A percentile compares a stretch with the other conserved stretches of the same genome.
Conservation (phyloP, 768 basidiomycete genomes). For the Rhizopogon vesiculosus region DNA sequence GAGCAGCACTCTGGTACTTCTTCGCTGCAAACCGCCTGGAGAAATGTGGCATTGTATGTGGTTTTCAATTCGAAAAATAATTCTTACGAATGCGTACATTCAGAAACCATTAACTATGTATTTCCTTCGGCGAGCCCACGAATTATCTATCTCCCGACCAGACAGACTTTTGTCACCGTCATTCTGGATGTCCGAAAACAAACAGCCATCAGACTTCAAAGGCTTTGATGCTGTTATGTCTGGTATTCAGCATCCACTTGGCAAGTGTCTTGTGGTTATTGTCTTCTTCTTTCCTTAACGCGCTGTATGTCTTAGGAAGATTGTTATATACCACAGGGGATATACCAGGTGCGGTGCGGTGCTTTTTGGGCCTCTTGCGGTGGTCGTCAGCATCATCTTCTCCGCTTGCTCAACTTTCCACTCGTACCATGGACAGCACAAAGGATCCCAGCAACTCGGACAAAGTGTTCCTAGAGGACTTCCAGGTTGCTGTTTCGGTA, state of each 20-base stretch:
- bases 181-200: conserved; percentile 73
- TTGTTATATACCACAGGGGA: conserved; percentile 90
- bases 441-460: conserved; percentile 40
- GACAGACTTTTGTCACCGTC: conserved; percentile 67
- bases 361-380: conserved; percentile 72
- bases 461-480: conserved; percentile 81
- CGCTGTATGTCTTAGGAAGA: conserved; percentile 49
- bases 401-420: conserved; percentile 12
- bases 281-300: conserved; percentile 4
- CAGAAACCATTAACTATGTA: conserved; percentile 86
- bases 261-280: conserved; percentile 29
- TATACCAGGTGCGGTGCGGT: conserved; percentile 64
- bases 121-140: conserved; percentile 69
- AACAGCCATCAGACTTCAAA: conserved; percentile 29
- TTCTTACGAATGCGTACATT: conserved; percentile 1
- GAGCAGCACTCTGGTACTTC: conserved; percentile 77
- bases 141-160: conserved; percentile 48
- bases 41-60: conserved; percentile 77
- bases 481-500: conserved; percentile 82
- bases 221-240: conserved; percentile 63
- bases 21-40: conserved; percentile 73
- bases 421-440: conserved; percentile 18
- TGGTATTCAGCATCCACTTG: conserved; percentile 77
- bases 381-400: conserved; percentile 29
- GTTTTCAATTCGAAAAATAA: conserved; percentile 4